A percentile compares a stretch with the other conserved stretches of the same genome.
Conservation (phyloP, 345 rosid genomes). For the Aquilaria malaccensis region DNA sequence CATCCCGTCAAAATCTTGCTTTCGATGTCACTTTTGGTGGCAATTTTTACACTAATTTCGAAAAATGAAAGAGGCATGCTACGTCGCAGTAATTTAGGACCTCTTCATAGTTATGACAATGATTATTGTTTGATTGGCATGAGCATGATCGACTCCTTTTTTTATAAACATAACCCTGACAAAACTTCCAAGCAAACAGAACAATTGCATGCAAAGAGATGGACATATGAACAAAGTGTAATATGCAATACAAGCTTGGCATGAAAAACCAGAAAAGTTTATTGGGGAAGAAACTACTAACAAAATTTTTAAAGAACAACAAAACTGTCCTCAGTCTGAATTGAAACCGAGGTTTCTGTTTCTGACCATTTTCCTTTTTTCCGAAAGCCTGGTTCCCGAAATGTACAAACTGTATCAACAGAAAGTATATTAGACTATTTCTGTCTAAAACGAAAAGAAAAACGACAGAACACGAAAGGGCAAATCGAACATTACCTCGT, state of each 20-base stretch:
- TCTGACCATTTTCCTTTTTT: slow-evolving; percentile 6
- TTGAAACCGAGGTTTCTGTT: slow-evolving; percentile 1
- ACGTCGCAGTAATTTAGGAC: no score
- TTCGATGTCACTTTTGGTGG: no score
- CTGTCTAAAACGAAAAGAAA: not conserved
- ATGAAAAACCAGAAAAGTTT: not conserved
- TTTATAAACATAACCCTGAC: no score
- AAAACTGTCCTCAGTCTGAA: not conserved
- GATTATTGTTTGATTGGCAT: no score
- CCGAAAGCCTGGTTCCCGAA: slow-evolving; percentile 21
- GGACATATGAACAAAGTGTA: not conserved
- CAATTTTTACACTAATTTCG: no score
- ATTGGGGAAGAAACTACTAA: slow-evolving; percentile 4
- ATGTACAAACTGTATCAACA: slow-evolving; percentile 33
- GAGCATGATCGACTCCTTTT: no score
- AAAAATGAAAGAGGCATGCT: no score
- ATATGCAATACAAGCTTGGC: not conserved
- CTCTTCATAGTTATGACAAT: no score
- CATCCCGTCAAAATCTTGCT: no score
- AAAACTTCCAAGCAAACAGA: no score
- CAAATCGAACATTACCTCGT: slow-evolving; percentile 18
- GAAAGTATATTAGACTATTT: slow-evolving; percentile 6
- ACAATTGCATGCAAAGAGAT: no score
- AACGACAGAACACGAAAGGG: not conserved
- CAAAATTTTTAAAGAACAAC: not conserved